phyloP scores from a whole-genome alignment of 2,329 filamentous ascomycete species.

The Exophiala mesophila region DNA sequence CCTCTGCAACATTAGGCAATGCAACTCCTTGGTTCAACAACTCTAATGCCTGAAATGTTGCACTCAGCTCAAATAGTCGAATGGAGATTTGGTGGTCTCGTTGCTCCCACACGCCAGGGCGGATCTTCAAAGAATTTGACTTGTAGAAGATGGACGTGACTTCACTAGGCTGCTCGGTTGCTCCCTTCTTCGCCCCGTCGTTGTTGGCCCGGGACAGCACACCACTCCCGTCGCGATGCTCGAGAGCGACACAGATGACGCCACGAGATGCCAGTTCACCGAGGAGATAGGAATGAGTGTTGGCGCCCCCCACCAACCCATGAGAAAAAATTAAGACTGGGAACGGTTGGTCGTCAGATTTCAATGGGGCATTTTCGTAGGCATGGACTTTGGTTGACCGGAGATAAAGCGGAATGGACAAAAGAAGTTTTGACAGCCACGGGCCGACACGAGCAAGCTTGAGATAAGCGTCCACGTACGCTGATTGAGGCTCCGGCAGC shows the following conservation, averaged over 20 bases:
- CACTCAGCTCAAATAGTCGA: conserved; percentile 70
- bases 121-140: conserved; percentile 55
- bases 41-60: conserved; percentile 63
- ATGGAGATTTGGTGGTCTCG: conserved; percentile 69
- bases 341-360: conserved; percentile 56
- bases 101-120: conserved; percentile 59
- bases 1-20: conserved; percentile 35
- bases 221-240: conserved; percentile 76
- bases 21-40: conserved; percentile 57
- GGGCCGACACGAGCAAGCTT: conserved; percentile 47
- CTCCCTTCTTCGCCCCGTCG: conserved; percentile 5
- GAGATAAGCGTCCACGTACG: conserved; percentile 68
- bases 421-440: conserved; percentile 34
- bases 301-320: conserved; percentile 72
- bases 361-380: conserved; percentile 50
- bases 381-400: conserved; percentile 26
- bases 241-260: conserved; percentile 72
- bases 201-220: conserved; percentile 66
- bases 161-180: conserved; percentile 32
- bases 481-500: conserved; percentile 71
- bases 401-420: conserved; percentile 23
- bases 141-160: conserved; percentile 37
- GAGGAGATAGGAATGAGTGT: conserved; percentile 79
- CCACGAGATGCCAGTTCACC: conserved; percentile 76
- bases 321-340: conserved; percentile 83